Percentiles rank a stretch among this genome's conserved stretches.
phyloP scores from a whole-genome alignment of 805 yeast species.

The Sugiyamaella smithiae region DNA sequence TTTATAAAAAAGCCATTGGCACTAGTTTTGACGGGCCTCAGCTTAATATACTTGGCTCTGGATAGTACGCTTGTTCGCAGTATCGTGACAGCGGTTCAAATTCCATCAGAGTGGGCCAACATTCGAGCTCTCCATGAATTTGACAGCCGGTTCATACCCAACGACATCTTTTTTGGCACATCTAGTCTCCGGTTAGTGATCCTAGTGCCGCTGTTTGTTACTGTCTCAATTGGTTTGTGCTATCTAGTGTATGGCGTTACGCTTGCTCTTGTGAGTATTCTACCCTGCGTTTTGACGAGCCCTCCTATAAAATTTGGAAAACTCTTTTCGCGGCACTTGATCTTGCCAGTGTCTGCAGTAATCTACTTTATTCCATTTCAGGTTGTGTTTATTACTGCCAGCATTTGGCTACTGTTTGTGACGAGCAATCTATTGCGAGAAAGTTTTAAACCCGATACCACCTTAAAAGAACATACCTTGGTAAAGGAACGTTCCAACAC shows the following conservation, averaged over 20 bases:
- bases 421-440: slow-evolving; percentile 1
- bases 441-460: not conserved
- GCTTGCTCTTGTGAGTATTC: not conserved
- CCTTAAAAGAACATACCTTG: not conserved
- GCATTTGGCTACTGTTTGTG: slow-evolving; percentile 9
- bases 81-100: slow-evolving; percentile 23
- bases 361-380: slow-evolving; percentile 15
- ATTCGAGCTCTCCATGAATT: slow-evolving; percentile 22
- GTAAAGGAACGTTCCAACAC: slow-evolving; percentile 30
- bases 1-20: slow-evolving; percentile 35
- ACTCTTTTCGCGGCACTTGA: not conserved
- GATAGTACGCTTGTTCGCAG: slow-evolving; percentile 19
- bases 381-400: slow-evolving; percentile 13
- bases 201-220: slow-evolving; percentile 57
- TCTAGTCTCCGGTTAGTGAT: slow-evolving; percentile 54
- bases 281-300: no score
- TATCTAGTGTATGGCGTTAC: not conserved
- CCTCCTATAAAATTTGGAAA: no score
- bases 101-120: slow-evolving; percentile 30
- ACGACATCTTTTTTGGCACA: slow-evolving; percentile 66
- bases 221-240: slow-evolving; percentile 41
- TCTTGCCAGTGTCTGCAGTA: slow-evolving; percentile 5
- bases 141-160: slow-evolving; percentile 27
- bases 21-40: slow-evolving; percentile 27
- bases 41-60: slow-evolving; percentile 32